Evolutionary conservation across 148 eudicot genomes (phyloP), one percentile per base, ranked within the genome.

Genomic region (Silene uniflora): DNA sequence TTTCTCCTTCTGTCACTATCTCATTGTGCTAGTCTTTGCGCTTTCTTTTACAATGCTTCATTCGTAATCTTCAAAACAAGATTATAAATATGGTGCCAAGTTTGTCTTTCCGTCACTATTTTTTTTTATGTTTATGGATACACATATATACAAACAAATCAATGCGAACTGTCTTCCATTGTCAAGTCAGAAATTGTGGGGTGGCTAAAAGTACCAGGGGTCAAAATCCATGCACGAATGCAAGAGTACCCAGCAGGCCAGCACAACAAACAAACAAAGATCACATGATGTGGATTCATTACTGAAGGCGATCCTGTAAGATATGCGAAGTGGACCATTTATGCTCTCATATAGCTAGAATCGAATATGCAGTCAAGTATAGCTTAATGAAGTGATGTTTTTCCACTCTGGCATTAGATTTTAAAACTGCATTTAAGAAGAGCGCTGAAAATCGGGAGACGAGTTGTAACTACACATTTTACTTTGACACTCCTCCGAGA

Each of bases 251-350:
- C 32, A 7, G 5, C 63, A 67, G 21, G 25, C 68, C 32, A 7
- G 5, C 63, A 67, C 49, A 67, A 60, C 69, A 69, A 47, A 79
- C 67, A 55, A 74, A 68, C 39, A 69, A 49, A 46, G 11, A 24
- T 27, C 76, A 47, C 59, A 39, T 6, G 10, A 39, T 7, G 62
- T 22, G 64, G 25, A 23, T 61, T 19, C 64, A 61, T 61, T 6
- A 61, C 24, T 2, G 13, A 21, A 61, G 2, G 9, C 23, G 25
- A 39, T 39, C 44, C 64, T 61, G 13, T 22, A 61, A 61, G n/a
- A 10, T 61, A 19, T 61, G 27, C 24, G 1, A 61, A 61, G 3
- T 3, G 24, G 27, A 22, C 64, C 27, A 14, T 23, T 22, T 19
- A 22, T 21, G 64, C 27, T 61, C 24, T 21, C 24, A 22, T 6